phyloP scores from a whole-genome alignment of 768 basidiomycete genomes.

The Coprinopsis marcescibilis region DNA sequence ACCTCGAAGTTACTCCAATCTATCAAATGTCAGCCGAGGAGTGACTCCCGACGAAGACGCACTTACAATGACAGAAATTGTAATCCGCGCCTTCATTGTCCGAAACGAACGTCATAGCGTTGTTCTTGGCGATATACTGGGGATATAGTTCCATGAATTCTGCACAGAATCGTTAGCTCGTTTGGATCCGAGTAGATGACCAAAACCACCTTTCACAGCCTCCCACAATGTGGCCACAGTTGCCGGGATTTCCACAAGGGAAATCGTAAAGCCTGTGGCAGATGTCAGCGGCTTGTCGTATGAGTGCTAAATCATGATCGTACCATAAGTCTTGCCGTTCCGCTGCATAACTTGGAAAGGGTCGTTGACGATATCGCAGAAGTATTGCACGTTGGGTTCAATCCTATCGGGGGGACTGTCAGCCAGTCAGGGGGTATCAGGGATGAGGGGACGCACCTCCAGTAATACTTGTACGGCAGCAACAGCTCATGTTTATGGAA shows the following conservation, averaged over 20 bases:
- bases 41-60: no score
- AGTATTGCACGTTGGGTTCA: conserved; percentile 71
- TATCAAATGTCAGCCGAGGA: conserved; percentile 20
- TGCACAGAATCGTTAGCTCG: conserved; percentile 21
- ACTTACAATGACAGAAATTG: conserved; percentile 65
- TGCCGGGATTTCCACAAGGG: conserved; percentile 68
- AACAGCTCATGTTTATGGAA: conserved; percentile 81
- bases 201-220: conserved; percentile 52
- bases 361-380: conserved; percentile 71
- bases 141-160: conserved; percentile 66
- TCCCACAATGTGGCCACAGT: conserved; percentile 83
- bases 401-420: conserved; percentile 22
- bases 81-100: conserved; percentile 60
- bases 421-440: neutral
- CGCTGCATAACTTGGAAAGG: conserved; percentile 80
- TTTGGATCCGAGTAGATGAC: neutral
- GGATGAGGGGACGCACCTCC: conserved; percentile 37
- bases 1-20: conserved; percentile 95
- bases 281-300: no score
- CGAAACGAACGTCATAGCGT: conserved; percentile 71
- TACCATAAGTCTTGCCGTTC: conserved; percentile 44
- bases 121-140: conserved; percentile 52
- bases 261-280: conserved; percentile 76
- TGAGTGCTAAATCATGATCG: no score
- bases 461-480: conserved; percentile 77